Evolutionary conservation across 2,329 filamentous ascomycete species (phyloP).

Genomic region (Neonectria magnoliae): DNA sequence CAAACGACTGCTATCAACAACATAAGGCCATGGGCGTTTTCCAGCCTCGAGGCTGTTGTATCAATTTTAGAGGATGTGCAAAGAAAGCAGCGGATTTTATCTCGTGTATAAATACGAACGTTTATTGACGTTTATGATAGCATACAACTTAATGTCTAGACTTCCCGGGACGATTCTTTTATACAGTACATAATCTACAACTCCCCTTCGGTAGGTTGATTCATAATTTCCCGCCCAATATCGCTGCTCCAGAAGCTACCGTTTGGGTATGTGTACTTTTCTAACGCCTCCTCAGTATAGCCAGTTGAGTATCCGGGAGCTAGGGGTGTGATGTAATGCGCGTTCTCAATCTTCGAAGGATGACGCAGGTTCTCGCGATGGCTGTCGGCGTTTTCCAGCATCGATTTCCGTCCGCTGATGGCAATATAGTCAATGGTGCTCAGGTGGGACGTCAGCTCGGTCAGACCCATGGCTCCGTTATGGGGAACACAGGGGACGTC

Average conservation of each 20-base stretch:
- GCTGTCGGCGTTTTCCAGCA: conserved; percentile 92
- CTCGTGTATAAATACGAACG: conserved; percentile 26
- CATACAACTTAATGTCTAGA: neutral
- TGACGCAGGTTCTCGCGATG: conserved; percentile 92
- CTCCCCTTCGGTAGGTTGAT: conserved; percentile 45
- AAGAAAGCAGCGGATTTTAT: conserved; percentile 38
- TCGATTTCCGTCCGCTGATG: conserved; percentile 80
- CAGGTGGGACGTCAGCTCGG: conserved; percentile 92
- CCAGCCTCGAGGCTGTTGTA: conserved; percentile 42
- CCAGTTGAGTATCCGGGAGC: conserved; percentile 68
- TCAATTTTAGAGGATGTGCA: conserved; percentile 45
- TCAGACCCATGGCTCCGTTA: conserved; percentile 86
- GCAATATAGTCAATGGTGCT: conserved; percentile 93
- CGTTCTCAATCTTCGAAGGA: conserved; percentile 81
- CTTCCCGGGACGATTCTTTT: neutral
- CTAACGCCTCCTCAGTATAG: conserved; percentile 97
- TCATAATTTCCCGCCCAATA: conserved; percentile 43
- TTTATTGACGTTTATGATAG: neutral
- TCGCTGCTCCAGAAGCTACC: conserved; percentile 46
- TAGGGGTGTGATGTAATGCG: conserved; percentile 86
- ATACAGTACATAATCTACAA: conserved; percentile 26
- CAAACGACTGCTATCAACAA: conserved; percentile 42
- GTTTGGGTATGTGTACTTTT: conserved; percentile 74
- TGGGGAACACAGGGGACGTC: conserved; percentile 87
- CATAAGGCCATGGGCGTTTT: conserved; percentile 41